Evolutionary conservation across 768 basidiomycete genomes (phyloP).

Genomic region (Phlebiopsis gigantea): DNA sequence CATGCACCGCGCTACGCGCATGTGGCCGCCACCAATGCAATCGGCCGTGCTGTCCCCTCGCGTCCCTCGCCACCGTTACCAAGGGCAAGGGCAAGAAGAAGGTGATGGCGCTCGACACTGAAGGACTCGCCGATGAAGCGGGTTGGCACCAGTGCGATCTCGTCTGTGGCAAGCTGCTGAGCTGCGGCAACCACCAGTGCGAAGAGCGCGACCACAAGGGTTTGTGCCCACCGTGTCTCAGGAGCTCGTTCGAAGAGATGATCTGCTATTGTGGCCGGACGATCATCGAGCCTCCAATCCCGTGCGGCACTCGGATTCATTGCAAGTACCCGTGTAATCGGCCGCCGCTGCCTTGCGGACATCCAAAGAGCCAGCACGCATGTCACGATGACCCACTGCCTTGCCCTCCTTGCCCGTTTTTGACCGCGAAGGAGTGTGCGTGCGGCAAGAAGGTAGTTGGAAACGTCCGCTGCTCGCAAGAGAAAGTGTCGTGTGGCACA

Average conservation of each 20-base stretch:
- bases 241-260: constrained; percentile 90
- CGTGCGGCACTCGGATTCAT: constrained; percentile 75
- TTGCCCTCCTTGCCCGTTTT: constrained; percentile 86
- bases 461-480: constrained; percentile 82
- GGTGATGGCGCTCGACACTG: constrained; percentile 18
- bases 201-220: constrained; percentile 79
- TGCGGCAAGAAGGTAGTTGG: constrained; percentile 82
- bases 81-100: constrained; percentile 64
- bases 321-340: constrained; percentile 80
- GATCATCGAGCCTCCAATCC: constrained; percentile 80
- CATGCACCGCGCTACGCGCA: constrained; percentile 69
- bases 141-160: constrained; percentile 84
- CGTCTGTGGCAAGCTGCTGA: constrained; percentile 65
- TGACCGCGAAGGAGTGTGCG: constrained; percentile 76
- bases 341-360: constrained; percentile 73
- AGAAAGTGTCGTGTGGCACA: constrained; percentile 81
- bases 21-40: constrained; percentile 88
- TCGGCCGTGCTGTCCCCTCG: constrained; percentile 85
- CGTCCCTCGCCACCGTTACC: constrained; percentile 44
- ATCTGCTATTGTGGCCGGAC: constrained; percentile 85
- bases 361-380: constrained; percentile 66
- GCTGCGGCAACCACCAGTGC: constrained; percentile 78
- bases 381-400: constrained; percentile 69
- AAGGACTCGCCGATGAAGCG: constrained; percentile 37
- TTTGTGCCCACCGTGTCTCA: constrained; percentile 74